These are phyloP conservation scores for Daucus carota DNA, from an alignment of 129 eudicot genomes.

Conservation along the genomic window DNA sequence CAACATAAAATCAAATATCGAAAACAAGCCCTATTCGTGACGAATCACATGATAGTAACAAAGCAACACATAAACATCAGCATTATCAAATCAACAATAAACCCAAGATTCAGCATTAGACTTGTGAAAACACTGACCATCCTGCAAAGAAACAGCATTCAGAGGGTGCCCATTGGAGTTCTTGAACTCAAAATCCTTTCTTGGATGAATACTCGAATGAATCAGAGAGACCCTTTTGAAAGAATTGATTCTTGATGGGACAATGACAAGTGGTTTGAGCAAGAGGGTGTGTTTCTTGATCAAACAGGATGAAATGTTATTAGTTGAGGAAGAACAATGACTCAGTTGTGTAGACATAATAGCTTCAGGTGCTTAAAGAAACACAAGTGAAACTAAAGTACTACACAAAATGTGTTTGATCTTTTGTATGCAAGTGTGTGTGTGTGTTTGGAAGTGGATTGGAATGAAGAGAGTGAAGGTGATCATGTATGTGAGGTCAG, in stretches of 20 bases:
- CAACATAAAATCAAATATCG: not conserved
- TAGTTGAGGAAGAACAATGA: constrained; percentile 37
- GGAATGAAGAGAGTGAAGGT: not conserved
- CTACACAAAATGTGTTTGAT: constrained; percentile 12
- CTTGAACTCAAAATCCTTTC: constrained; percentile 50
- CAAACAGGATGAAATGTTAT: constrained; percentile 30
- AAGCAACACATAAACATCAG: not conserved
- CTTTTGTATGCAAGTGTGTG: constrained; percentile 7
- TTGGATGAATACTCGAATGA: constrained; percentile 41
- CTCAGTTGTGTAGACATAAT: constrained; percentile 50
- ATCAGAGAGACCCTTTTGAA: constrained; percentile 45
- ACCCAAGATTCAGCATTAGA: not conserved
- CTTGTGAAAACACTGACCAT: constrained; percentile 30
- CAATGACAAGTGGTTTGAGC: constrained; percentile 18
- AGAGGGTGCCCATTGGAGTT: constrained; percentile 68
- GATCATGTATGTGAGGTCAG: constrained; percentile 30
- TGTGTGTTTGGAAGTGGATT: not conserved
- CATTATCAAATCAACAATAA: not conserved
- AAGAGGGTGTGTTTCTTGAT: constrained; percentile 22
- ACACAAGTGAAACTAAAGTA: not conserved
- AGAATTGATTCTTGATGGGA: constrained; percentile 23
- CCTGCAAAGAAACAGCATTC: constrained; percentile 61
- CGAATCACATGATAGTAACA: not conserved
- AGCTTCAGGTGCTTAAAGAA: constrained; percentile 10
- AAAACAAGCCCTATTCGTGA: not conserved